These are phyloP conservation scores for Tephrocybe sp. DNA, from an alignment of 768 basidiomycete species.

Conservation along the genomic window DNA sequence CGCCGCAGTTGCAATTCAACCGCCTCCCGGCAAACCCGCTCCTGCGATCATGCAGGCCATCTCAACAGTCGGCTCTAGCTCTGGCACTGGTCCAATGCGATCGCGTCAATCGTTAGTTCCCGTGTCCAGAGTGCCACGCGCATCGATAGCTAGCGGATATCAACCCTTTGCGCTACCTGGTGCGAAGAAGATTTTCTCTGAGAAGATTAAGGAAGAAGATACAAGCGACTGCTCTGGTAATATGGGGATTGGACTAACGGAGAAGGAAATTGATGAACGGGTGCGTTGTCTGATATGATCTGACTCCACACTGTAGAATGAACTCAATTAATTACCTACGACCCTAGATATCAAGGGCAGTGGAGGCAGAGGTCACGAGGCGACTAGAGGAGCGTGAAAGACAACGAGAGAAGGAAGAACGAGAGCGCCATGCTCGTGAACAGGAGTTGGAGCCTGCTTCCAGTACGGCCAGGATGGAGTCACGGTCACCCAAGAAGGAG, in stretches of 20 bases:
- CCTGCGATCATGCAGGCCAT: slow-evolving; percentile 46
- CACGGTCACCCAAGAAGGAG: slow-evolving; percentile 37
- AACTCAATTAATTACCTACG: too few relatives aligned
- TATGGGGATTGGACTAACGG: slow-evolving; percentile 46
- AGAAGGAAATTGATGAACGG: slow-evolving; percentile 75
- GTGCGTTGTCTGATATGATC: slow-evolving; percentile 35
- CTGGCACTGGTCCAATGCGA: slow-evolving; percentile 22
- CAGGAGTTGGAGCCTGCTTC: slow-evolving; percentile 23
- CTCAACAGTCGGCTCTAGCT: slow-evolving; percentile 30
- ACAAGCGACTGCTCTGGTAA: slow-evolving; percentile 32
- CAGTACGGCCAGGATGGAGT: slow-evolving; percentile 25
- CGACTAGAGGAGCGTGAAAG: slow-evolving; percentile 55
- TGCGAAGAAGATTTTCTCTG: slow-evolving; percentile 18
- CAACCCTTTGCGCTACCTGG: slow-evolving; percentile 38
- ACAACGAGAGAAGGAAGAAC: slow-evolving; percentile 36
- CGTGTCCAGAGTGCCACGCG: slow-evolving; percentile 35
- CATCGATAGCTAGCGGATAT: slow-evolving; percentile 32
- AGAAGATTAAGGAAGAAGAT: slow-evolving; percentile 27
- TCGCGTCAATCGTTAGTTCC: slow-evolving; percentile 38
- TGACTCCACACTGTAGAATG: neutral
- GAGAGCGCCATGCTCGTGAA: slow-evolving; percentile 34
- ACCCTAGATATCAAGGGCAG: slow-evolving; percentile 72
- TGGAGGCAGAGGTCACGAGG: slow-evolving; percentile 72
- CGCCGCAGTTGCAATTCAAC: slow-evolving; percentile 53
- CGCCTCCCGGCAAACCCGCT: slow-evolving; percentile 43